Evolutionary conservation across 1,284 basidiomycete species (phyloP), one percentile per base, ranked within the genome.

Genomic region (Cutaneotrichosporon arboriforme): DNA sequence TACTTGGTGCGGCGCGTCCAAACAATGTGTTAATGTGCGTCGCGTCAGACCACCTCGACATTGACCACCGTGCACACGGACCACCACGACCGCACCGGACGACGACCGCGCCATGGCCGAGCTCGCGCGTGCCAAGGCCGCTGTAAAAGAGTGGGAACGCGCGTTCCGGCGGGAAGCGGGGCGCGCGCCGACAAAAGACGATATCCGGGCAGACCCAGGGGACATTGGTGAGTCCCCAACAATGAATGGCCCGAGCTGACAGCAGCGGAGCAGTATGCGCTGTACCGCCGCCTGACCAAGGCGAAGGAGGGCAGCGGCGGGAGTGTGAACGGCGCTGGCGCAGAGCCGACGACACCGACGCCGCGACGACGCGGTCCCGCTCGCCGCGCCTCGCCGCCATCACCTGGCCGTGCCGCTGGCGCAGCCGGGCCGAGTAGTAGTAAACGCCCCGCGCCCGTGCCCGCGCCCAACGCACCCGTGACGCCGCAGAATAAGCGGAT

Each of bases 121-220:
- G 20, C 62, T 76, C 18, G 49, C 80, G 13, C 65, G 77, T 22
- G 76, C 90, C 45, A 84, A 84, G 35, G 78, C 85, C 49, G 82
- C 87, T 61, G 85, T 93, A 62, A 92, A 92, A 71, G 59, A 78
- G 34, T 93, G 89, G 86, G 90, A 92, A 67, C 84, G 84, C 61
- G 76, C 78, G 7, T 93, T 92, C 74, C 83, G 79, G 57, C 73
- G 78, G 0, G 65, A 69, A 4, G 74, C 89, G 69, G 81, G 79
- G 34, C 79, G 83, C 59, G 79, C 83, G 36, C 86, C 90, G 0
- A 81, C 83, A 10, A 78, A 89, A 23, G 81, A 88, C 35, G 90
- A 92, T 67, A 90, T 92, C 62, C 88, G 82, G 68, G 74, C 77
- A 26, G 79, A 82, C 50, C 81, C 83, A 22, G 39, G 57, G 17